Percentiles rank a stretch among this genome's conserved stretches.
Conservation (phyloP, 148 eudicot species). For the Camellia lanceoleosa region DNA sequence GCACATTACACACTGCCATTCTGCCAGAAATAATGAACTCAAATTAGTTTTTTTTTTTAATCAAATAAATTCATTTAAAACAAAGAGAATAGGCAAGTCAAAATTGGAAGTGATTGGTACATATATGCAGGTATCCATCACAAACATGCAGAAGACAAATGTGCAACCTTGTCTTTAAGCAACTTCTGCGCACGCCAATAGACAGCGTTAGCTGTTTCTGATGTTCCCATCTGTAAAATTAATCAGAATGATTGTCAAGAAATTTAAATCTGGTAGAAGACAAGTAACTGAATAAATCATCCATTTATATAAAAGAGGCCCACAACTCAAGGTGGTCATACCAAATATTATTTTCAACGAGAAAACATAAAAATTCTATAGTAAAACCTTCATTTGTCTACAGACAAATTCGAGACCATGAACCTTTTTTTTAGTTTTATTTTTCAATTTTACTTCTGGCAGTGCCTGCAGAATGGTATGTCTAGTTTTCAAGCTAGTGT, state of each 20-base stretch:
- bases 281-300: background rate
- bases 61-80: no score
- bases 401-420: background rate
- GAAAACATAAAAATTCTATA: background rate
- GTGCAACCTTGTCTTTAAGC: slow-evolving; percentile 43
- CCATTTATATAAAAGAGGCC: background rate
- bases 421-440: background rate
- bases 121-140: slow-evolving; percentile 11
- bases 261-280: background rate
- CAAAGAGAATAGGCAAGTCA: background rate
- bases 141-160: slow-evolving; percentile 18
- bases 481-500: background rate
- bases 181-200: slow-evolving; percentile 79
- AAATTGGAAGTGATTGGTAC: background rate
- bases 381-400: background rate
- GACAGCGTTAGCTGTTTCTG: slow-evolving; percentile 67
- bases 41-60: background rate
- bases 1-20: background rate
- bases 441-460: background rate
- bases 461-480: background rate
- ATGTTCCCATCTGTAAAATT: slow-evolving; percentile 66
- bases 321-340: background rate
- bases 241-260: slow-evolving; percentile 5
- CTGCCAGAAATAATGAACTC: background rate
- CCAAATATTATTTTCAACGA: background rate